Evolutionary conservation across 345 rosid genomes (phyloP).

Genomic region (Populus euphratica): DNA sequence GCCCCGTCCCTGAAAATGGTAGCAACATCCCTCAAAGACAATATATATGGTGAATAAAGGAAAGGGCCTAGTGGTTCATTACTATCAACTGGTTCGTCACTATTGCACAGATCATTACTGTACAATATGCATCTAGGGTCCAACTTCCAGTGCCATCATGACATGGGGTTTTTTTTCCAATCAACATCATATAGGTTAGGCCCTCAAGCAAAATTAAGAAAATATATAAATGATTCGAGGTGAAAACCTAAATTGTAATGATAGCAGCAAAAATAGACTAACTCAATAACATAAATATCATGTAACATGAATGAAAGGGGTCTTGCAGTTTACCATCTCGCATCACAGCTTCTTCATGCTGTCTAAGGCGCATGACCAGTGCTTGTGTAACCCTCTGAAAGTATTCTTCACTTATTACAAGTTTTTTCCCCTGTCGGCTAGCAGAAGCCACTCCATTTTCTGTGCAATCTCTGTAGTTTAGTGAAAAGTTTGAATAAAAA

Average conservation of each 20-base stretch:
- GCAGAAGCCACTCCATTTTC: slow-evolving; percentile 41
- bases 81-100: neutral
- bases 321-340: slow-evolving; percentile 54
- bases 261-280: neutral
- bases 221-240: neutral
- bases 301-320: neutral
- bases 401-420: slow-evolving; percentile 75
- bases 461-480: slow-evolving; percentile 18
- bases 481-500: neutral
- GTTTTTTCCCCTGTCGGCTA: slow-evolving; percentile 41
- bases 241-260: neutral
- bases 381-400: slow-evolving; percentile 83
- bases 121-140: no score
- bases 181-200: no score
- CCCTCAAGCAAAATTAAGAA: neutral
- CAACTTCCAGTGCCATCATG: neutral
- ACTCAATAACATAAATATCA: no score
- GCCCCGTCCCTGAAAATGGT: slow-evolving; percentile 49
- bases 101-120: neutral
- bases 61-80: neutral
- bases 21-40: neutral
- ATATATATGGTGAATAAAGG: no score
- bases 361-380: slow-evolving; percentile 75
- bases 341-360: slow-evolving; percentile 72
- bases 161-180: neutral